Evolutionary conservation across 169 alveolate genomes (phyloP), one percentile per base, ranked within the genome.

Genomic region (Prorocentrum cordatum): DNA sequence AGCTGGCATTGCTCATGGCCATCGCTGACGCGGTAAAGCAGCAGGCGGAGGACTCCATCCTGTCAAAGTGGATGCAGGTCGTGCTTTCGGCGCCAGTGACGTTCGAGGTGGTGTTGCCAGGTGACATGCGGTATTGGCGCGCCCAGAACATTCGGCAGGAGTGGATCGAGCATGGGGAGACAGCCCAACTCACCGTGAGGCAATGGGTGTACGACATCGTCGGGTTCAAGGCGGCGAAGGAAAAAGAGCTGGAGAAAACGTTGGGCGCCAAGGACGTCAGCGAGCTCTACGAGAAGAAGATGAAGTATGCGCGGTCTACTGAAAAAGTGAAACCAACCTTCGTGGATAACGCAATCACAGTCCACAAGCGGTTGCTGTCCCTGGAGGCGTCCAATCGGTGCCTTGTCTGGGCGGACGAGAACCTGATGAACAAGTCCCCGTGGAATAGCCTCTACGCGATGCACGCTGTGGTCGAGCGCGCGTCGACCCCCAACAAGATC

Each of bases 151-250:
- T 72, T 6, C 29, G 68, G 12, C 68, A 72, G 33, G 27, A 72
- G 10, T 39, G 47, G 7, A 68, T 72, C 6, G 33, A 72, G 18
- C 66, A 18, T 10, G 84, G 84, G 3, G 18, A 20, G 39, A 18
- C 33, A 4, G 84, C 47, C 3, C 42, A 24, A n/a, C 26, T 72
- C 31, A 16, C 26, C 59, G 16, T 67, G 36, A 54, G 80, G 7
- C 80, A 68, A 26, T 36, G 80, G 26, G 39, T 72, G 24, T 72
- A 26, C 27, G 84, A 72, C 33, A 47, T 72, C 12, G 82, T 62
- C 0, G 82, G 82, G 10, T 70, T 70, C 82, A 70, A 70, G 29
- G 2, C 14, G 29, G 61, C 82, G 1, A 70, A 36, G 27, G 82
- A 70, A 14, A 16, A 36, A 1, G 10, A 24, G 7, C 0, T 20